Percentiles rank a stretch among this genome's conserved stretches.
phyloP scores from a whole-genome alignment of 163 green algal species.

The Picocystis sp. region DNA sequence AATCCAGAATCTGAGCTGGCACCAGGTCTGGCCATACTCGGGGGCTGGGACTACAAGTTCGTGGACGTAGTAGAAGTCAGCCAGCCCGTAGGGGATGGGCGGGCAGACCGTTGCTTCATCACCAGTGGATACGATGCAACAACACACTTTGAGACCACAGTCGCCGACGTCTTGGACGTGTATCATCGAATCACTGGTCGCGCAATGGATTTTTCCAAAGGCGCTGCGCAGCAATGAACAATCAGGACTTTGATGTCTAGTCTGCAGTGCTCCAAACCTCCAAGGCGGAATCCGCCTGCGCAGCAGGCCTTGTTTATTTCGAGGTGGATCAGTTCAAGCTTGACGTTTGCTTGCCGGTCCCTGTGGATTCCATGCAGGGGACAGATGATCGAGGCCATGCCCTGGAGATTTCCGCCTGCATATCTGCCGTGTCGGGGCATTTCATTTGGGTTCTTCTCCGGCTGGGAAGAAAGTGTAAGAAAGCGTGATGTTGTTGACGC shows the following conservation, averaged over 20 bases:
- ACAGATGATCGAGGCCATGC: no score
- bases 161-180: constrained; percentile 88
- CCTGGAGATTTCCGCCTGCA: no score
- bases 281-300: no score
- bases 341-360: no score
- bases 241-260: no score
- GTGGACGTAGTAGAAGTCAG: constrained; percentile 69
- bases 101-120: constrained; percentile 68
- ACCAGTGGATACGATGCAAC: constrained; percentile 88
- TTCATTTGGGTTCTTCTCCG: background rate
- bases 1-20: constrained; percentile 44
- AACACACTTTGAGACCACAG: constrained; percentile 93
- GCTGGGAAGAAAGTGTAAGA: constrained; percentile 88
- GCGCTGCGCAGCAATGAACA: no score
- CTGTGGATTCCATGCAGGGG: no score
- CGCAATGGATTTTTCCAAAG: no score
- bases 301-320: no score
- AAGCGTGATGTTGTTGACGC: constrained; percentile 76
- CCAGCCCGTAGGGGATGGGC: constrained; percentile 55
- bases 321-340: no score
- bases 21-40: constrained; percentile 77
- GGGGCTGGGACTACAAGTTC: constrained; percentile 85
- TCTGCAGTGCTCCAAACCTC: no score
- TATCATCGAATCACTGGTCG: constrained; percentile 84
- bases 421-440: no score